These are phyloP conservation scores for Baorangia bicolor DNA, from an alignment of 768 basidiomycete genomes.

Conservation along the genomic window DNA sequence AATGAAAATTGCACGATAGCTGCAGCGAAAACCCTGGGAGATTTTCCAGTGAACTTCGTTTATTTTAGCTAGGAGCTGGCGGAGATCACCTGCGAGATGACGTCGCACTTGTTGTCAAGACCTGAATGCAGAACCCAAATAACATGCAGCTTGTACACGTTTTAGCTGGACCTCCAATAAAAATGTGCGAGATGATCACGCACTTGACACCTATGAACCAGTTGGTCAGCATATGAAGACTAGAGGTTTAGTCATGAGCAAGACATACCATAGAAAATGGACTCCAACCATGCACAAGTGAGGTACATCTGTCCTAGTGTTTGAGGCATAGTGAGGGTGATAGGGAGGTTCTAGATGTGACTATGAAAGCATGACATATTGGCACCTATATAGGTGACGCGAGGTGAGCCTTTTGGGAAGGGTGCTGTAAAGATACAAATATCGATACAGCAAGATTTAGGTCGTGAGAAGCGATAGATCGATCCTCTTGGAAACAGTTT, in stretches of 20 bases:
- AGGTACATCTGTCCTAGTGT: slow-evolving; percentile 19
- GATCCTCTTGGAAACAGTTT: not conserved
- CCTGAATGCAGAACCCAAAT: slow-evolving; percentile 11
- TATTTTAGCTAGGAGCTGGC: too few relatives aligned
- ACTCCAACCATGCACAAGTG: slow-evolving; percentile 14
- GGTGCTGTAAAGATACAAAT: too few relatives aligned
- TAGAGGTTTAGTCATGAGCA: not conserved
- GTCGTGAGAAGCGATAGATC: not conserved
- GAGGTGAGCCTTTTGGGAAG: not conserved
- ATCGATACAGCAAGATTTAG: not conserved
- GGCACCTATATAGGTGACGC: not conserved
- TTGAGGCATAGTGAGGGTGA: slow-evolving; percentile 4
- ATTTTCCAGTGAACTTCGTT: not conserved
- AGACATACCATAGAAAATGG: slow-evolving; percentile 19
- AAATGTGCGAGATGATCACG: not conserved
- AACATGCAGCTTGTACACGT: slow-evolving; percentile 8
- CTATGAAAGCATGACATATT: not conserved
- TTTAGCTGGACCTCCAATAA: not conserved
- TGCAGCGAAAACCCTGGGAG: slow-evolving; percentile 6
- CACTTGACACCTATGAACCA: slow-evolving; percentile 9
- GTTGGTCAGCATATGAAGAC: too few relatives aligned
- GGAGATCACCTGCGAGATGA: slow-evolving; percentile 9
- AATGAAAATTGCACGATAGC: slow-evolving; percentile 17
- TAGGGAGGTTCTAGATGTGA: not conserved
- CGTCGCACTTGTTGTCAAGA: not conserved